Base-by-base conservation (phyloP, 1,284 basidiomycete genomes). In the Tilletiaria anomala region DNA sequence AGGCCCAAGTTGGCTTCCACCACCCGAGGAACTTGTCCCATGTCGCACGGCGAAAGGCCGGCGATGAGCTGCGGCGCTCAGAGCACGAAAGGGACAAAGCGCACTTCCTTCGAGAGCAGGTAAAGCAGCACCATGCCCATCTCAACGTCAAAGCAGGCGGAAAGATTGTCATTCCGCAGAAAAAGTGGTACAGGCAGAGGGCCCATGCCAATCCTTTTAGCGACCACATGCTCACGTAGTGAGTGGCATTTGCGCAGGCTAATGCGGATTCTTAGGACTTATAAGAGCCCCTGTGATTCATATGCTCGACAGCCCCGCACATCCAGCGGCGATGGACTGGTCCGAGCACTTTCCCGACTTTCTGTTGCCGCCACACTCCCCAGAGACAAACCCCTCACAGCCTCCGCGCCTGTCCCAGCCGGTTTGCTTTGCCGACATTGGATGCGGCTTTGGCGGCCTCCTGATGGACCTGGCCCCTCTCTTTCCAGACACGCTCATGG, bases 121-220 rank as follows among this genome's bases (percentile, higher is more conserved):
- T 11, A 6, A 11, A 21, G 31, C 19, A 8, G 8, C 40, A 42
- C 37, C n/a, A 8, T 8, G 26, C 26, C 10, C 38, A 39, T 16
- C 44, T 37, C 17, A 45, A 45, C 37, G 20, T 31, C 17, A 4
- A 15, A 23, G 26, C 34, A 10, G 21, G 15, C 16, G 32, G 36
- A 6, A 17, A 12, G 23, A 37, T 47, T 21, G 32, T 48, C 17
- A 45, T 59, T 45, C 51, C 48, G 0, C 65, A 93, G 82, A 96
- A 96, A 80, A 78, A 83, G 60, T 85, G 84, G 70, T 99, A 97
- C 69, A 76, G 93, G 17, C 93, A 99, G 67, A 76, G 93, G 43
- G 93, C 91, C 3, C 91, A 99, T 67, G 89, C 91, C 5, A 99
- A 99, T 68, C 91, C 91, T 1, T 96, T 99, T 70, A 85, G 84